Evolutionary conservation across 2,329 filamentous ascomycete species (phyloP).

Genomic region (Calycina herbarum): DNA sequence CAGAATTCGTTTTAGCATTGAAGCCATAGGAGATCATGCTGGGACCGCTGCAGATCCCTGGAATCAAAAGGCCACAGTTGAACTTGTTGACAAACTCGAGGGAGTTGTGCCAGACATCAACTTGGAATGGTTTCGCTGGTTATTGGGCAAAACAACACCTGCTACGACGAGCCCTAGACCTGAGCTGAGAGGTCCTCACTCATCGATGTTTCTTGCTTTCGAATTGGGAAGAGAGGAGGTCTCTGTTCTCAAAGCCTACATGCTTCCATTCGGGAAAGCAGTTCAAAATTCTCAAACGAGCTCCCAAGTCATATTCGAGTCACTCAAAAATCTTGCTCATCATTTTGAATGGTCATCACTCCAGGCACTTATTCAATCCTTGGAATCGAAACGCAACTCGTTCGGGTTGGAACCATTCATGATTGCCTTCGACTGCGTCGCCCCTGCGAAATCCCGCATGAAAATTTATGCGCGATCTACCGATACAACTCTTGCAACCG

Average conservation of each 20-base stretch:
- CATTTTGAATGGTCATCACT: not conserved
- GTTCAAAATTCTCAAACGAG: not conserved
- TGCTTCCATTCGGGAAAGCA: not conserved
- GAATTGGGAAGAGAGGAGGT: not conserved
- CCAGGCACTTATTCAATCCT: not conserved
- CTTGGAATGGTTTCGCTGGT: not conserved
- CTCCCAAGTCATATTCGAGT: not conserved
- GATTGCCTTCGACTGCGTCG: not conserved
- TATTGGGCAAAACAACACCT: not conserved
- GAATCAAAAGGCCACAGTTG: not conserved
- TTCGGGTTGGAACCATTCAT: not conserved
- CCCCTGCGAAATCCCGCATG: not conserved
- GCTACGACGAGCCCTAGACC: not conserved
- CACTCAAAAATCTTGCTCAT: not conserved
- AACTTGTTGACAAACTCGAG: not conserved
- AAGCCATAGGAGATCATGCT: not conserved
- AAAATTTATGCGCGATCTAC: not conserved
- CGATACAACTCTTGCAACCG: not conserved
- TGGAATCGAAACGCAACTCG: not conserved
- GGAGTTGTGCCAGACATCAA: not conserved
- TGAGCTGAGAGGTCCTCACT: not conserved
- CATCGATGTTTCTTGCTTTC: conserved; percentile 1
- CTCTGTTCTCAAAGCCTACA: not conserved
- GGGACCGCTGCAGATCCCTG: not conserved
- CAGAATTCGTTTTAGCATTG: not conserved